Conservation (phyloP, 306 rosid species). For the Cicer chorassanicum region DNA sequence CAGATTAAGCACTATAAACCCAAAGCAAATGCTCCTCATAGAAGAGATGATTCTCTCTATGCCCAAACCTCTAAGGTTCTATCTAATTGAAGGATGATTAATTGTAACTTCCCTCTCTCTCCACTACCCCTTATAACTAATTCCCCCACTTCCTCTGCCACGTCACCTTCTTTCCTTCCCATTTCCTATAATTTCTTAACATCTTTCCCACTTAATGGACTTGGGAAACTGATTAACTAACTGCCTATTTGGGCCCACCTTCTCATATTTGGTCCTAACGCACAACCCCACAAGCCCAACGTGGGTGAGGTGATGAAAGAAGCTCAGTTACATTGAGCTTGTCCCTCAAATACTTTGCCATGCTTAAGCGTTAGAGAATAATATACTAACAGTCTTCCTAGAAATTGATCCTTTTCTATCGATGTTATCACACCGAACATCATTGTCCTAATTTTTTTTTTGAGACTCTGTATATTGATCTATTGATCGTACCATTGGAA, state of each 20-base stretch:
- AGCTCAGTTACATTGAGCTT: background rate
- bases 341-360: background rate
- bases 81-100: no score
- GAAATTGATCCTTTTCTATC: background rate
- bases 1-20: no score
- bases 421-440: no score
- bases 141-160: no score
- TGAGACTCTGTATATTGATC: slow-evolving; percentile 15
- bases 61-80: no score
- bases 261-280: background rate
- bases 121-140: no score
- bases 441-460: background rate
- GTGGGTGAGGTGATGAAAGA: background rate
- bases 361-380: background rate
- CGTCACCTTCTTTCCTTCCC: no score
- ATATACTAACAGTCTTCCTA: background rate
- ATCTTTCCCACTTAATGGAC: background rate
- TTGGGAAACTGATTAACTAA: background rate
- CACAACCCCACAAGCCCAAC: background rate
- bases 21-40: no score
- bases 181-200: no score
- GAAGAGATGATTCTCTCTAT: no score
- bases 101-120: no score
- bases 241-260: background rate
- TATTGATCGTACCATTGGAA: slow-evolving; percentile 15